Conservation (phyloP, 2,329 filamentous ascomycete species). For the Penicillium sp. region DNA sequence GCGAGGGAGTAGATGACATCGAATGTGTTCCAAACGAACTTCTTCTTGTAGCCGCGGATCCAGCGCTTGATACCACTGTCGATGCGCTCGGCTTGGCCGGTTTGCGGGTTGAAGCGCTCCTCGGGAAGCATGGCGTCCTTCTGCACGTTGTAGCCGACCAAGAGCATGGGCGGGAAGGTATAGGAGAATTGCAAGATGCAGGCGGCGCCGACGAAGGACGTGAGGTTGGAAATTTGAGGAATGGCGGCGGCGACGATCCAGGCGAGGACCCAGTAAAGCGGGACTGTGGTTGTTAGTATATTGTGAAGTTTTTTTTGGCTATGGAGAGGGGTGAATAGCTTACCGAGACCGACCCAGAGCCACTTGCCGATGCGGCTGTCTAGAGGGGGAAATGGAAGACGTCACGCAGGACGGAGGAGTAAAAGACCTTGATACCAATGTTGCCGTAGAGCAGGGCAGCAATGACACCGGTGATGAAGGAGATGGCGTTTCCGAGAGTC, state of each 20-base stretch:
- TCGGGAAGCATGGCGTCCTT: constrained; percentile 24
- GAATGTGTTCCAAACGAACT: constrained; percentile 15
- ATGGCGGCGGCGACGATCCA: constrained; percentile 29
- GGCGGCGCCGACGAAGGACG: constrained; percentile 28
- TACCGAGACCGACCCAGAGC: constrained; percentile 12
- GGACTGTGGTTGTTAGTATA: constrained; percentile 5
- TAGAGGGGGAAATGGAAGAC: constrained; percentile 13
- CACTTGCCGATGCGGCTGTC: constrained; percentile 13
- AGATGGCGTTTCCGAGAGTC: constrained; percentile 15
- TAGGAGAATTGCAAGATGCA: constrained; percentile 32
- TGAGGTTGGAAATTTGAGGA: constrained; percentile 27
- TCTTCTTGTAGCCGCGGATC: constrained; percentile 15
- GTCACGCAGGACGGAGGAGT: constrained; percentile 8
- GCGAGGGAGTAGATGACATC: constrained; percentile 11
- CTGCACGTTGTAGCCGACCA: constrained; percentile 29
- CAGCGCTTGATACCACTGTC: constrained; percentile 12
- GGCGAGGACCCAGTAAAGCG: constrained; percentile 29
- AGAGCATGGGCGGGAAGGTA: constrained; percentile 30
- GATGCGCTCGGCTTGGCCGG: constrained; percentile 9
- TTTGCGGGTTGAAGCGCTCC: constrained; percentile 21
- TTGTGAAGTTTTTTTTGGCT: neutral
- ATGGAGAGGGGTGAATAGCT: neutral
- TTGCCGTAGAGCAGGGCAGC: constrained; percentile 17
- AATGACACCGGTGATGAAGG: constrained; percentile 14
- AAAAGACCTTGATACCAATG: constrained; percentile 19